A percentile compares a stretch with the other conserved stretches of the same genome.
These are phyloP conservation scores for Lagerstroemia speciosa DNA, from an alignment of 345 rosid genomes.

Conservation along the genomic window DNA sequence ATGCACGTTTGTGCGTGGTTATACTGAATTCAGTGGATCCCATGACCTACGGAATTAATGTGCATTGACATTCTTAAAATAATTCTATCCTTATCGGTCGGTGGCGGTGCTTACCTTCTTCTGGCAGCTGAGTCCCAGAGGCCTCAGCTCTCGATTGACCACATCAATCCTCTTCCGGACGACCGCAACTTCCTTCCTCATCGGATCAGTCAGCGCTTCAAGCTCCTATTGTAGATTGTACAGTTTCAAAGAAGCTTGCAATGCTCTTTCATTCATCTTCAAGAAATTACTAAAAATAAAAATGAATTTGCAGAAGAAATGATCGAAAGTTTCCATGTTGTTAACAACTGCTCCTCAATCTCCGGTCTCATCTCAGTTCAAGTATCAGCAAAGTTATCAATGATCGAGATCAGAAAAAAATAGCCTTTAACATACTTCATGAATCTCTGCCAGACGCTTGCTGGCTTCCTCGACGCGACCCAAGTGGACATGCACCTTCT, in stretches of 20 bases:
- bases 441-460: slow-evolving; percentile 69
- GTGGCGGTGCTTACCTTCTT: slow-evolving; percentile 38
- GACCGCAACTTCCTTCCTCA: slow-evolving; percentile 46
- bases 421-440: slow-evolving; percentile 43
- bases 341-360: too few relatives aligned
- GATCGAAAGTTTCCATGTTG: too few relatives aligned
- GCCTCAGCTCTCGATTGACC: slow-evolving; percentile 40
- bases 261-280: background rate
- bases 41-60: too few relatives aligned
- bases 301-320: too few relatives aligned
- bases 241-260: background rate
- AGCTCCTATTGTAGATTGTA: slow-evolving; percentile 38
- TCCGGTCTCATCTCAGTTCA: too few relatives aligned
- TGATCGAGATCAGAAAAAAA: background rate
- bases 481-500: slow-evolving; percentile 54
- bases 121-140: slow-evolving; percentile 48
- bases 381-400: background rate
- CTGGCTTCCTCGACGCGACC: slow-evolving; percentile 73
- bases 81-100: too few relatives aligned
- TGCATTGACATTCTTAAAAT: too few relatives aligned
- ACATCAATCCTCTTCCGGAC: slow-evolving; percentile 49
- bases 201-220: slow-evolving; percentile 61
- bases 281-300: too few relatives aligned
- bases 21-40: too few relatives aligned
- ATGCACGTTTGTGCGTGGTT: too few relatives aligned